Base-by-base conservation (phyloP, 2,329 filamentous ascomycete species). In the Venturia aucupariae region DNA sequence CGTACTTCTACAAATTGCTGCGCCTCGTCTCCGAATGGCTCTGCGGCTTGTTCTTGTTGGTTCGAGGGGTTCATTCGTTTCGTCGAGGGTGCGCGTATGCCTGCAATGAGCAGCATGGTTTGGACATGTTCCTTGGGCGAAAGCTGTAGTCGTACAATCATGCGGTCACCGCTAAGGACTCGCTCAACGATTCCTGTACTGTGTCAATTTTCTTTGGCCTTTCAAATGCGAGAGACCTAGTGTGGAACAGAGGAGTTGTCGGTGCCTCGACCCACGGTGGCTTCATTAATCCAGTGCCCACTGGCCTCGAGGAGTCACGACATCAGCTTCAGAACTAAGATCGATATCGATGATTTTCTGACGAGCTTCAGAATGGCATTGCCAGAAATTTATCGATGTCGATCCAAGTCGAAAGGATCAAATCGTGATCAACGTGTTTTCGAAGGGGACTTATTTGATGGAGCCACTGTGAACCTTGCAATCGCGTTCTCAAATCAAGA, bases 21-120 rank as follows among this genome's bases (percentile, higher is more conserved):
- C 65, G 94, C 90, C 74, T 97, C 92, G 67, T 94, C 90, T 68
- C 92, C 94, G 68, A 86, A 90, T 67, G 94, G 90, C 77, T 99
- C 94, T 0, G 89, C 93, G 22, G 91, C 83, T 72, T 95, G 90
- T 62, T 89, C 88, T 71, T 89, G 85, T 67, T 90, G 90, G 60
- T 90, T 91, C 0, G 89, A 87, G 54, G 86, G 84, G 70, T 91
- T 89, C 32, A 86, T 87, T 67, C 94, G 86, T 76, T 93, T 92
- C 2, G 93, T 96, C n/a, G 92, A 84, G 17, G 94, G 94, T 17
- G 92, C 86, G 69, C 92, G 88, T 70, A 99, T 86, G 70, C 94
- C 94, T 67, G 93, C 94, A 72, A 97, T 78, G 30, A 97, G 85
- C 41, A 93, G 86, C 79, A 97, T 89, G 61, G 92, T 90, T 78